Percentiles rank a stretch among this genome's conserved stretches.
These are phyloP conservation scores for Phialophora expanda DNA, from an alignment of 2,329 filamentous ascomycete genomes.

Conservation along the genomic window DNA sequence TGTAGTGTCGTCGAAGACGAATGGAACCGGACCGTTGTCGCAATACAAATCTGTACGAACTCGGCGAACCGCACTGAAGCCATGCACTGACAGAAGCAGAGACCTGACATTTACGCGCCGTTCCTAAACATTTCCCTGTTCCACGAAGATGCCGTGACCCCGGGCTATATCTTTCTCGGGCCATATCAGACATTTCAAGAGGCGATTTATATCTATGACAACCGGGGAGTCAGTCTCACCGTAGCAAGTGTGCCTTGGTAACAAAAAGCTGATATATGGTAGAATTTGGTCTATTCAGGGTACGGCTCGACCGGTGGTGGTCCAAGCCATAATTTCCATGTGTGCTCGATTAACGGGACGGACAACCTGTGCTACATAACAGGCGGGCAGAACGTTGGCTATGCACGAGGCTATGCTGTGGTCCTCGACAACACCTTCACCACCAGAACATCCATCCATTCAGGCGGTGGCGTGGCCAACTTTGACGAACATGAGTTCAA, in stretches of 20 bases:
- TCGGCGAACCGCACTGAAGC: not conserved
- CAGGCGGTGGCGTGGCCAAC: constrained; percentile 29
- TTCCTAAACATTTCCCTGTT: constrained; percentile 44
- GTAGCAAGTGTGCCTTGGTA: not conserved
- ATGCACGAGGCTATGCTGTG: constrained; percentile 57
- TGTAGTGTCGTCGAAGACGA: constrained; percentile 22
- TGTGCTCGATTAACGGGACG: constrained; percentile 55
- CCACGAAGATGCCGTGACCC: constrained; percentile 45
- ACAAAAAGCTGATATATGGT: constrained; percentile 14
- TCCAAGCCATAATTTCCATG: constrained; percentile 55
- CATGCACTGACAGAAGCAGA: constrained; percentile 37
- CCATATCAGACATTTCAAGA: constrained; percentile 57
- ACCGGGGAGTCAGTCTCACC: constrained; percentile 48
- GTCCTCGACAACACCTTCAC: constrained; percentile 54
- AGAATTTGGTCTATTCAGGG: constrained; percentile 59
- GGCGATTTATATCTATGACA: constrained; percentile 60
- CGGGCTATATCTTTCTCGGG: constrained; percentile 59
- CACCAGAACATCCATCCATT: constrained; percentile 27
- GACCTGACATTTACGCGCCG: constrained; percentile 50
- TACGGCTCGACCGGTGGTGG: constrained; percentile 56
- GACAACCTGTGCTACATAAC: constrained; percentile 60
- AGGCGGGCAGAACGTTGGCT: constrained; percentile 58
- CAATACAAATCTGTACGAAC: constrained; percentile 35
- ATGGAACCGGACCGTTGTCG: constrained; percentile 31
- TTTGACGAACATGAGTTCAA: constrained; percentile 60